Base-by-base conservation (phyloP, 768 basidiomycete species). In the Russula ochroleuca region DNA sequence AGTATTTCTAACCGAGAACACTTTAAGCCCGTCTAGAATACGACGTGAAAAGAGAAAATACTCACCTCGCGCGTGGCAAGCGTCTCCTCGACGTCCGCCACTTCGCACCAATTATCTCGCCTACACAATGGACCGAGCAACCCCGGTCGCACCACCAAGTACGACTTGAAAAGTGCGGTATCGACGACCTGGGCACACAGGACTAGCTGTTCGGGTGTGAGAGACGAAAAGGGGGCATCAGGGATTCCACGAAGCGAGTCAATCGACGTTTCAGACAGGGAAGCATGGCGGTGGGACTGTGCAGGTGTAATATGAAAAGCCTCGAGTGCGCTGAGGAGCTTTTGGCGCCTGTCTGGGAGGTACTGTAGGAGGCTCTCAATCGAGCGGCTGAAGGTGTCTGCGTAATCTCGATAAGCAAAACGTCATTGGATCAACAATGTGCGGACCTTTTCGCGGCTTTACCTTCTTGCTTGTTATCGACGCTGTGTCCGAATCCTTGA, bases 101-200 rank as follows among this genome's bases (percentile, higher is more conserved):
- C 94, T 71, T 98, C 97, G 74, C 96, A 98, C 94, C 94, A 99
- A 74, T 97, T 98, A 2, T 92, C 84, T 28, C 96, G 78, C 48
- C 96, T 83, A 74, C 96, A 98, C 55, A 98, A 74, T 35, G 92
- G 85, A 0, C 92, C 93, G 11, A 98, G 77, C 61, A 99, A 76
- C 14, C 81, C 83, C 0, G 96, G 93, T 49, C 88, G 79, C 47
- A 88, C 87, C 23, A 92, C 80, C 23, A 98, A 76, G 73, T 96
- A 97, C 3, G 89, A 86, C 75, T 97, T 96, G 75, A 98, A 94
- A 67, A 98, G 76, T 10, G 92, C 95, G 1, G 97, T 98, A 70
- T 98, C 93, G 28, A 98, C 90, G 38, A 98, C 86, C 75, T 98
- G 95, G 0, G 94, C 94, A 61, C 88, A 92, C 21, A 92, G 82